Percentiles rank a stretch among this genome's conserved stretches.
phyloP scores from a whole-genome alignment of 139 green algal species.

The Parachlorella kessleri region DNA sequence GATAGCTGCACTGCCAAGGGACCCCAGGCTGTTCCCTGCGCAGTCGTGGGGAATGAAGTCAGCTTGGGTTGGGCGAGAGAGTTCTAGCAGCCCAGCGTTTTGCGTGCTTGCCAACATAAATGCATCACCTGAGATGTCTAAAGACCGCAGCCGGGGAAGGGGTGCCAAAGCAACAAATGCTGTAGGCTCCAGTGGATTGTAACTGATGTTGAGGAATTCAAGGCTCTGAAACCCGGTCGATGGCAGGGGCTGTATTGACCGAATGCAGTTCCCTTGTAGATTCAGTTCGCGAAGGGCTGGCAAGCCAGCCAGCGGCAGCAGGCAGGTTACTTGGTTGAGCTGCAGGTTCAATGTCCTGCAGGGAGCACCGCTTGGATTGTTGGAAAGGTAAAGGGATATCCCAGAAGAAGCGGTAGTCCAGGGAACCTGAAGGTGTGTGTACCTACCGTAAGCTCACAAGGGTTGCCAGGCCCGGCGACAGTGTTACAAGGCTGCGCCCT shows the following conservation, averaged over 20 bases:
- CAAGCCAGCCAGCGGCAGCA: constrained; percentile 14
- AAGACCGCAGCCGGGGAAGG: neutral
- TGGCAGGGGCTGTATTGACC: neutral
- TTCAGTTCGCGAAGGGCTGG: constrained; percentile 13
- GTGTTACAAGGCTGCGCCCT: neutral
- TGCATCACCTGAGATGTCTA: constrained; percentile 8
- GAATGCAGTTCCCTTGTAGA: neutral
- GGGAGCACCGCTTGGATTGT: too few relatives aligned
- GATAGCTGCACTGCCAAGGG: neutral
- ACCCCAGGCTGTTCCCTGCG: neutral
- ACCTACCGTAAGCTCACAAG: neutral
- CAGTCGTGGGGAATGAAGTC: too few relatives aligned
- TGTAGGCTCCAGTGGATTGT: neutral
- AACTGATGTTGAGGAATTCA: neutral
- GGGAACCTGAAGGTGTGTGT: neutral
- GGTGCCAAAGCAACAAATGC: neutral
- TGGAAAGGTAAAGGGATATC: too few relatives aligned
- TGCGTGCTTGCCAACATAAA: neutral
- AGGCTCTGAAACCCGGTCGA: neutral
- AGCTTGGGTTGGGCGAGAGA: neutral
- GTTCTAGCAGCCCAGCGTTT: neutral
- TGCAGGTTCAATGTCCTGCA: neutral
- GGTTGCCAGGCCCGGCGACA: neutral
- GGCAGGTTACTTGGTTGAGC: neutral
- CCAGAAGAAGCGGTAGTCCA: too few relatives aligned